Conservation (phyloP, 2,329 filamentous ascomycete genomes). For the Chrysoporthe puriensis region DNA sequence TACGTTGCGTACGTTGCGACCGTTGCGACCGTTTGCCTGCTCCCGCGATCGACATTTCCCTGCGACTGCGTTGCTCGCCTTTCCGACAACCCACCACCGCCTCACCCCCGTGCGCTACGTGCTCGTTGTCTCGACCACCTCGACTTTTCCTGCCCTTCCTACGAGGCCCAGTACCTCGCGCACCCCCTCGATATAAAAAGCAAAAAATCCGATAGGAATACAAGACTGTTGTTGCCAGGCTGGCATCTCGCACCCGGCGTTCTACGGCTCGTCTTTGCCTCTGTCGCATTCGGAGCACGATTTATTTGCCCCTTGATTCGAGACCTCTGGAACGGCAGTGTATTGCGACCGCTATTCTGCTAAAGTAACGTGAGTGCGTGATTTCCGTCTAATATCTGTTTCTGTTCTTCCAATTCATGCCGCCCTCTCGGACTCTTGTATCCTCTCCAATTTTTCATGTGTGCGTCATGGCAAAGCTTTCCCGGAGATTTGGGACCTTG, state of each 20-base stretch:
- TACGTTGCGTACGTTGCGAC: conserved; percentile 17
- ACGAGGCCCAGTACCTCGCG: background rate
- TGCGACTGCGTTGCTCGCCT: conserved; percentile 15
- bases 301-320: conserved; percentile 7
- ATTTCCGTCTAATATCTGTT: background rate
- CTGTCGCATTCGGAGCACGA: conserved; percentile 16
- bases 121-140: conserved; percentile 8
- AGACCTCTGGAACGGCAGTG: conserved; percentile 13
- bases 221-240: conserved; percentile 7
- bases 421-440: conserved; percentile 1
- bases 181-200: background rate
- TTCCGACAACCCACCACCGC: conserved; percentile 13
- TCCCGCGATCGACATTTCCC: conserved; percentile 19
- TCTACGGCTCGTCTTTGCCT: conserved; percentile 15
- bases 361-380: conserved; percentile 24
- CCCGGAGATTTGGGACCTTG: conserved; percentile 22
- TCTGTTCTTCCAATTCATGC: conserved; percentile 8
- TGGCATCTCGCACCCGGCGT: conserved; percentile 10
- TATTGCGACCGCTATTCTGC: conserved; percentile 12
- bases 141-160: conserved; percentile 7
- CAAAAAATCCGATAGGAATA: conserved; percentile 4
- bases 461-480: conserved; percentile 27
- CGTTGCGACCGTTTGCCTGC: conserved; percentile 7
- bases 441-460: conserved; percentile 9
- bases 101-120: conserved; percentile 2